Base-by-base conservation (phyloP, 805 yeast species). In the Candida sphagnicola region DNA sequence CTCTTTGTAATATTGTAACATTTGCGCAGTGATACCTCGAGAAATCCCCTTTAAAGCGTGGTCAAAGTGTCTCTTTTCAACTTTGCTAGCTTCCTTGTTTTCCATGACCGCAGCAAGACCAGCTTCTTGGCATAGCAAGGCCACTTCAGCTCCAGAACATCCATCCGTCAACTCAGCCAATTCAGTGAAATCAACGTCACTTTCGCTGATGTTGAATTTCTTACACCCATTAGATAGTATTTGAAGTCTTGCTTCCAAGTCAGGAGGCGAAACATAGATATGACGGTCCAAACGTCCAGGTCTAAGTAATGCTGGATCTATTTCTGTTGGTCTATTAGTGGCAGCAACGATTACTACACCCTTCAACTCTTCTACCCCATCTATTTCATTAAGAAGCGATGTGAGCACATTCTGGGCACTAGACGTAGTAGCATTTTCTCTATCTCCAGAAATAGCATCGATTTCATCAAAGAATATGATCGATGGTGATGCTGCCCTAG, bases 231-330 rank as follows among this genome's bases (percentile, higher is more conserved):
- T 89, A 35, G 66, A 63, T 42, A 93, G 59, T 15, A 93, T 91
- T 54, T 87, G 89, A 33, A 77, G 57, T 40, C 98, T 73, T 0
- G 97, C 96, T 2, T 72, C 80, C 37, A 51, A 61, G 54, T 90
- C 95, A 0, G 99, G 99, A 2, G 98, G 98, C 0, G 85, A 77
- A 8, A 93, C 98, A 55, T 87, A 93, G 23, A 93, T 79, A 48
- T 91, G 91, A 50, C 98, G 76, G 56, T 93, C 99, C 46, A 93
- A 69, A 57, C 99, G 76, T 0, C 99, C 99, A 0, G 99, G 99
- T 53, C 99, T 78, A 55, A 93, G 67, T 40, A 93, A 67, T 0
- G 99, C 99, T 0, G 96, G 75, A 55, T 93, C 99, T 31, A 93
- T 88, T 18, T 85, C 84, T 34, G 88, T 89, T 0, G 99, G 99